Base-by-base conservation (phyloP, 495 filamentous ascomycete genomes). In the Penicillium mononematosum region DNA sequence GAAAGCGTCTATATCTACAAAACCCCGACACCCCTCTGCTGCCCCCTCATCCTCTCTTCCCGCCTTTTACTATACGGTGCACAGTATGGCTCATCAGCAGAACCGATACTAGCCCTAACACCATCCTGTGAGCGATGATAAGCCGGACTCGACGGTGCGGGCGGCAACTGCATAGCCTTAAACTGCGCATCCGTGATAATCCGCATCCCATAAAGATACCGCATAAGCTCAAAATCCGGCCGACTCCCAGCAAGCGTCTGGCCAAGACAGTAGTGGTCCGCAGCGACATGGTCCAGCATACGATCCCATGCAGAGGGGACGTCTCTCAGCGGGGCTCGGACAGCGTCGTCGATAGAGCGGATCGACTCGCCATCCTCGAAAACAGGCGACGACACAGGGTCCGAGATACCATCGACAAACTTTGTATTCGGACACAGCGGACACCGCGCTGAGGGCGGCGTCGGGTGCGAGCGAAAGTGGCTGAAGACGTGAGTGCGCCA, bases 141-240 rank as follows among this genome's bases (percentile, higher is more conserved):
- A 12, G 70, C 76, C 7, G 76, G 75, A 53, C 76, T 77, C 7
- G 72, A 73, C 43, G 74, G 70, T 31, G 72, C 67, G 1, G 75
- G 75, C 45, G 70, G 68, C 43, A 77, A 63, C 58, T 79, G 76
- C 64, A 75, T 71, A 7, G 68, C 70, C 57, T 77, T 79, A 51
- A 77, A 75, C 60, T 79, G 75, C 5, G 75, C 76, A 31, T 75
- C 76, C 16, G 70, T 70, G 58, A 79, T 79, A 39, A 79, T 61
- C 12, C 73, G 65, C 56, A 70, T 47, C 0, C 70, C 63, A 55
- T 75, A 79, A 7, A 79, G 65, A 56, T 76, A 77, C 34, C 72
- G 71, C 75, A 79, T 77, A 2, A 79, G 58, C 55, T 78, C 75
- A 45, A 79, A 76, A 45, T 76, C 74, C 12, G 74, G 69, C 19